Conservation (phyloP, 257 asterid species). For the Nicotiana sylvestris region DNA sequence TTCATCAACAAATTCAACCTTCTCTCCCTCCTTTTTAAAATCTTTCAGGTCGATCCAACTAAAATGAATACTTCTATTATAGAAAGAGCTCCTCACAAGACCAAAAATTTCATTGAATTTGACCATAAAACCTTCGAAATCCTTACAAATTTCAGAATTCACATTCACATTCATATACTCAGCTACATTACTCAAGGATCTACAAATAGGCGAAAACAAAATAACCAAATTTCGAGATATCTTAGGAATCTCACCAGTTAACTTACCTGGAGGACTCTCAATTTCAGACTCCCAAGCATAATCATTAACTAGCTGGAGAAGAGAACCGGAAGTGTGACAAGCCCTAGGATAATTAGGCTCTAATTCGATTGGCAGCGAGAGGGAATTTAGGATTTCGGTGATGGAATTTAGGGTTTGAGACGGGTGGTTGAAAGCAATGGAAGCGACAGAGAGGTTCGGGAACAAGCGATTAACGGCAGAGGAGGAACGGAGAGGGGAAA, state of each 20-base stretch:
- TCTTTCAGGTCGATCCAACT: slow-evolving; percentile 72
- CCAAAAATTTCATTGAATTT: slow-evolving; percentile 44
- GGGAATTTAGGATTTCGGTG: slow-evolving; percentile 29
- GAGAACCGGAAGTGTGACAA: slow-evolving; percentile 36
- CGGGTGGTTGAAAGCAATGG: slow-evolving; percentile 41
- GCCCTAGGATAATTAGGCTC: slow-evolving; percentile 27
- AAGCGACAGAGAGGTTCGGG: slow-evolving; percentile 4
- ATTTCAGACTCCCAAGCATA: slow-evolving; percentile 65
- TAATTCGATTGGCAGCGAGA: slow-evolving; percentile 17
- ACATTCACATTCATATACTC: slow-evolving; percentile 30
- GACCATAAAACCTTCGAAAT: slow-evolving; percentile 15
- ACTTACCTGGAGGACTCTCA: slow-evolving; percentile 34
- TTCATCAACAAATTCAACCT: slow-evolving; percentile 13
- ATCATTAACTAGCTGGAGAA: slow-evolving; percentile 64
- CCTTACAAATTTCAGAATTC: slow-evolving; percentile 11
- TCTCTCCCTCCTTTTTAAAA: slow-evolving; percentile 20
- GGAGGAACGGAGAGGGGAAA: slow-evolving; percentile 57
- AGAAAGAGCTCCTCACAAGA: slow-evolving; percentile 43
- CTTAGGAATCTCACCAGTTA: slow-evolving; percentile 21
- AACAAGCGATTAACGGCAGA: slow-evolving; percentile 39
- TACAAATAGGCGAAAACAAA: slow-evolving; percentile 53
- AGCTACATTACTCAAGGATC: slow-evolving; percentile 26
- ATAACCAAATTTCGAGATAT: slow-evolving; percentile 57
- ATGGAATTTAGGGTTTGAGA: slow-evolving; percentile 42
- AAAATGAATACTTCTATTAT: slow-evolving; percentile 54